Conservation (phyloP, 2,329 filamentous ascomycete genomes). For the Grosmannia serpens region DNA sequence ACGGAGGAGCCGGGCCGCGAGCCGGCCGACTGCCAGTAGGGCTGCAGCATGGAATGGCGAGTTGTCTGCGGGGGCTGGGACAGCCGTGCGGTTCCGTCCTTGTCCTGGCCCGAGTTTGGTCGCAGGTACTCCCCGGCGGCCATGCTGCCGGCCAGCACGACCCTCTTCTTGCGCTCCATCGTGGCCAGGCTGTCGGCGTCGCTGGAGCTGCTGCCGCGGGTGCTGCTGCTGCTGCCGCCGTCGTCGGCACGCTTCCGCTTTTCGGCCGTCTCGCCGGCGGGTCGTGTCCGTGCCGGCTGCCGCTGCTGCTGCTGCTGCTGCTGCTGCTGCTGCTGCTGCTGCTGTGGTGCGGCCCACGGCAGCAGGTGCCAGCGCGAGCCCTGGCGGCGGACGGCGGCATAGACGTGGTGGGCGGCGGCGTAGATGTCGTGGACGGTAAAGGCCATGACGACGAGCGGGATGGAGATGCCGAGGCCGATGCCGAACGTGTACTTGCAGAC, state of each 20-base stretch:
- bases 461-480: conserved; percentile 27
- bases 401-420: conserved; percentile 8
- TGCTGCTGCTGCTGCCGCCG: neutral
- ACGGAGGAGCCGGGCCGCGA: neutral
- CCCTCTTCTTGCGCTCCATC: neutral
- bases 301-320: neutral
- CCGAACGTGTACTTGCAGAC: conserved; percentile 22
- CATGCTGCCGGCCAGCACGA: neutral
- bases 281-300: neutral
- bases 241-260: neutral
- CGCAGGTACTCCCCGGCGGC: neutral
- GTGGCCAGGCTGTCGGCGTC: neutral
- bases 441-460: conserved; percentile 25
- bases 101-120: neutral
- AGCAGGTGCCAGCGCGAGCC: neutral
- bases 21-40: neutral
- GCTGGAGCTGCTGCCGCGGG: neutral
- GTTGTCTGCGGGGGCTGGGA: neutral
- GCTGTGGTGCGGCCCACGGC: neutral
- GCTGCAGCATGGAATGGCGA: neutral
- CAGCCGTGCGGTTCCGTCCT: neutral
- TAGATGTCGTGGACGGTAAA: conserved; percentile 25
- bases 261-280: no score
- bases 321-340: neutral
- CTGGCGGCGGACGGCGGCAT: neutral